Percentiles rank a stretch among this genome's conserved stretches.
phyloP scores from a whole-genome alignment of 2,329 filamentous ascomycete species.

The Pseudopyrenochaeta lycopersici region DNA sequence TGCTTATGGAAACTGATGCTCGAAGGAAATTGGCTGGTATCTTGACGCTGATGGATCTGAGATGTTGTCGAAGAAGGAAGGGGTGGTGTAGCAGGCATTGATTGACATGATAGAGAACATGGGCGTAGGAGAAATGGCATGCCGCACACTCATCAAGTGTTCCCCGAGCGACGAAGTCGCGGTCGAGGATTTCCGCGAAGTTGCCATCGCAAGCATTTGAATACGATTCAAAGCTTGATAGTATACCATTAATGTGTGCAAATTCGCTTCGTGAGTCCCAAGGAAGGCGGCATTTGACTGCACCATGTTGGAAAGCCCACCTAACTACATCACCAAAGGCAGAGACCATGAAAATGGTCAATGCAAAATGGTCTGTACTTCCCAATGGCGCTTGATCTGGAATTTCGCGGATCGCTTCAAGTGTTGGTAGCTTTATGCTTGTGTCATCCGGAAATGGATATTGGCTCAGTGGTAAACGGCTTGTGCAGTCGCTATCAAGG shows the following conservation, averaged over 20 bases:
- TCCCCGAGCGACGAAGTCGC: conserved; percentile 12
- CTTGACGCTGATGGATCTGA: conserved; percentile 32
- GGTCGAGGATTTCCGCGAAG: conserved; percentile 24
- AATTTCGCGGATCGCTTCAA: conserved; percentile 1
- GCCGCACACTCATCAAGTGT: conserved; percentile 27
- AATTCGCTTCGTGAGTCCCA: conserved; percentile 51
- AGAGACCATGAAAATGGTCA: conserved; percentile 39
- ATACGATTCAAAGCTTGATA: conserved; percentile 41
- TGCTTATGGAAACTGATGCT: conserved; percentile 32
- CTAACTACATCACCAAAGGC: conserved; percentile 45
- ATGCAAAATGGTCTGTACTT: conserved; percentile 18
- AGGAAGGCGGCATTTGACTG: conserved; percentile 30
- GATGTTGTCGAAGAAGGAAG: conserved; percentile 40
- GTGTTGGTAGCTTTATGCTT: not conserved
- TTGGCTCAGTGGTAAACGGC: not conserved
- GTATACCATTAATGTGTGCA: conserved; percentile 40
- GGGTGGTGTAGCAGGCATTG: conserved; percentile 51
- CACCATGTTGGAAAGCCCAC: conserved; percentile 24
- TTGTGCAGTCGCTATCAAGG: conserved; percentile 39
- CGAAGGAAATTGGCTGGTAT: conserved; percentile 41
- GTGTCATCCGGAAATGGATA: not conserved
- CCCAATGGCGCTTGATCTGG: not conserved
- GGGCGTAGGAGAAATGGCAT: conserved; percentile 41
- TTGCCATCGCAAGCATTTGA: conserved; percentile 31
- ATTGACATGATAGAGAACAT: conserved; percentile 45